A percentile compares a stretch with the other conserved stretches of the same genome.
These are phyloP conservation scores for Cyclocybe aegerita DNA, from an alignment of 768 basidiomycete species.

Conservation along the genomic window DNA sequence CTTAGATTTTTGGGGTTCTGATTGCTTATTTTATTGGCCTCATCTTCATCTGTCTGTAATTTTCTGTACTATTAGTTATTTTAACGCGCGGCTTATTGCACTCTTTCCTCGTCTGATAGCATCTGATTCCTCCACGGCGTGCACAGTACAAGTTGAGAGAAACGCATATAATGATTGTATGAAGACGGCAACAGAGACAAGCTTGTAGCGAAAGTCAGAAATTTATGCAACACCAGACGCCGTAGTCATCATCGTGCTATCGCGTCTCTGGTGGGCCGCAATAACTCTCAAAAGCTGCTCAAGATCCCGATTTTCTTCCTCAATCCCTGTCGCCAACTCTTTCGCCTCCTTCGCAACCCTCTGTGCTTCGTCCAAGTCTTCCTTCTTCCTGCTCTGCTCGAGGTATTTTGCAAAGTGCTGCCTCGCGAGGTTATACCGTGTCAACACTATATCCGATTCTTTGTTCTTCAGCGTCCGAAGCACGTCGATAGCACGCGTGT, in stretches of 20 bases:
- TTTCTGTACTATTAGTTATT: constrained; percentile 20
- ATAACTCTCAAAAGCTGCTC: background rate
- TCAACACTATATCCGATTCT: background rate
- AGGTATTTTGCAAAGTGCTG: background rate
- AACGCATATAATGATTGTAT: no score
- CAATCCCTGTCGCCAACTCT: background rate
- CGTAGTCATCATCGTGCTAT: background rate
- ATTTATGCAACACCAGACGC: no score
- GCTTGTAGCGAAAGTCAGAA: no score
- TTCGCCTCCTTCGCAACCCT: background rate
- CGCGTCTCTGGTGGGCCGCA: background rate
- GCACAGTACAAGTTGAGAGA: no score
- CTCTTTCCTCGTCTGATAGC: background rate
- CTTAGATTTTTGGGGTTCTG: constrained; percentile 10
- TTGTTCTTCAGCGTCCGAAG: background rate
- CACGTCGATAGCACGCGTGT: background rate
- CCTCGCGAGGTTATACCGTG: constrained; percentile 5
- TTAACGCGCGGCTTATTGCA: constrained; percentile 12
- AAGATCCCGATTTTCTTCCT: background rate
- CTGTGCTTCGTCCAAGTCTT: background rate
- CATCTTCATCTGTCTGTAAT: constrained; percentile 10
- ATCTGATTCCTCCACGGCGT: no score
- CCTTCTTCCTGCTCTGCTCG: background rate
- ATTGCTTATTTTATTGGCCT: constrained; percentile 13
- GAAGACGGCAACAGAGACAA: no score